A percentile compares a stretch with the other conserved stretches of the same genome.
Evolutionary conservation across 106 monocot genomes (phyloP).

Genomic region (Phalaenopsis equestris): DNA sequence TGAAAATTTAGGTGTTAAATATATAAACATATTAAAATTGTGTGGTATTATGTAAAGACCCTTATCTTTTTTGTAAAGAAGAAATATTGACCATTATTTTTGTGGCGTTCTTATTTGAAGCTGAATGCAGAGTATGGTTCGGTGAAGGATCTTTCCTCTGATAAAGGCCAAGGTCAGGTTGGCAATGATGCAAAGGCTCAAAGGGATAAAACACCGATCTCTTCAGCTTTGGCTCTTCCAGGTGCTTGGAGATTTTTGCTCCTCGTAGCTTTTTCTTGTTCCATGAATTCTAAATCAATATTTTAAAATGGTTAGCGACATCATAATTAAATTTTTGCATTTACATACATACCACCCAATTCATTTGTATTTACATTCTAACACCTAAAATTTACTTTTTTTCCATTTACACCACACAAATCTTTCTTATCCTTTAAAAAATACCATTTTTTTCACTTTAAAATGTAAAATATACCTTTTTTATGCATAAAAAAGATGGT

Average conservation of each 20-base stretch:
- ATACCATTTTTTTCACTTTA: too few species aligned
- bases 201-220: slow-evolving; percentile 24
- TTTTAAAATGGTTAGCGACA: background rate
- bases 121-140: slow-evolving; percentile 70
- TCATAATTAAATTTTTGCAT: background rate
- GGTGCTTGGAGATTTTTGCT: slow-evolving; percentile 24
- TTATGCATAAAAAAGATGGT: too few species aligned
- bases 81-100: slow-evolving; percentile 4
- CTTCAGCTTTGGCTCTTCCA: slow-evolving; percentile 48
- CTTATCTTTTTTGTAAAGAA: background rate
- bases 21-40: too few species aligned
- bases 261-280: background rate
- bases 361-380: too few species aligned
- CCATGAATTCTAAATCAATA: background rate
- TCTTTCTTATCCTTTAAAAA: too few species aligned
- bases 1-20: too few species aligned
- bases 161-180: slow-evolving; percentile 21
- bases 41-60: too few species aligned
- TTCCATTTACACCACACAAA: too few species aligned
- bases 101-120: slow-evolving; percentile 21
- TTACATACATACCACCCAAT: too few species aligned
- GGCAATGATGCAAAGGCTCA: slow-evolving; percentile 14
- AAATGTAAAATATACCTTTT: too few species aligned
- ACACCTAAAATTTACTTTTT: too few species aligned
- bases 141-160: slow-evolving; percentile 36